phyloP scores from a whole-genome alignment of 352 stramenopile genomes.

The Hyaloperonospora arabidopsidis region DNA sequence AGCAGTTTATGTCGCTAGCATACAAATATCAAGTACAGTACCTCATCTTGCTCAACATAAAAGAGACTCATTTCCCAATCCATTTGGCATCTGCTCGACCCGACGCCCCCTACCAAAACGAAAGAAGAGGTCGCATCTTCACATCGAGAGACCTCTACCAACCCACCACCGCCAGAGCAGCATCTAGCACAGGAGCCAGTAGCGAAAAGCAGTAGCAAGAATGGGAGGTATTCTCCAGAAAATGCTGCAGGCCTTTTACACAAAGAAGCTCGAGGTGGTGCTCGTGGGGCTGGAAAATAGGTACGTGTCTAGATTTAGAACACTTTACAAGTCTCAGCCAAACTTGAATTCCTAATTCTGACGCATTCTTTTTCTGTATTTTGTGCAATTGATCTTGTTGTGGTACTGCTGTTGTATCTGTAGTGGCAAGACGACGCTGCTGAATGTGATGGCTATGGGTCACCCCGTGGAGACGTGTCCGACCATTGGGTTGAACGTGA shows the following conservation, averaged over 20 bases:
- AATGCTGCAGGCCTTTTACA: constrained; percentile 95
- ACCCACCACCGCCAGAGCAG: background rate
- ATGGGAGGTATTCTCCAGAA: constrained; percentile 92
- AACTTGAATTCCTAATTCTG: constrained; percentile 15
- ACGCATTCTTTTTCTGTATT: too few relatives aligned
- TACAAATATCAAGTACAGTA: background rate
- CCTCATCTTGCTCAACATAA: background rate
- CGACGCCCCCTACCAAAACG: background rate
- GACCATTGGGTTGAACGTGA: constrained; percentile 97
- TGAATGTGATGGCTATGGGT: constrained; percentile 94
- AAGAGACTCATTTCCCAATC: background rate
- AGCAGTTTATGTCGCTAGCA: background rate
- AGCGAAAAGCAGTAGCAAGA: constrained; percentile 9
- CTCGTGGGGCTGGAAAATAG: constrained; percentile 96
- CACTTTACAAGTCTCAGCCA: too few relatives aligned
- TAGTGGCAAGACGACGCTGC: constrained; percentile 93
- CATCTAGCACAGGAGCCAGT: background rate
- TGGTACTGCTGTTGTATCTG: background rate
- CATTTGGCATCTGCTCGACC: background rate
- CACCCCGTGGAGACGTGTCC: constrained; percentile 93
- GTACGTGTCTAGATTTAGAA: constrained; percentile 42
- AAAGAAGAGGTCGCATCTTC: constrained; percentile 1
- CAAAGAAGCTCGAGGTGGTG: constrained; percentile 95
- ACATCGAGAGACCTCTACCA: background rate
- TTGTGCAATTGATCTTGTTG: background rate